phyloP scores from a whole-genome alignment of 306 rosid genomes.

The Malus fusca region DNA sequence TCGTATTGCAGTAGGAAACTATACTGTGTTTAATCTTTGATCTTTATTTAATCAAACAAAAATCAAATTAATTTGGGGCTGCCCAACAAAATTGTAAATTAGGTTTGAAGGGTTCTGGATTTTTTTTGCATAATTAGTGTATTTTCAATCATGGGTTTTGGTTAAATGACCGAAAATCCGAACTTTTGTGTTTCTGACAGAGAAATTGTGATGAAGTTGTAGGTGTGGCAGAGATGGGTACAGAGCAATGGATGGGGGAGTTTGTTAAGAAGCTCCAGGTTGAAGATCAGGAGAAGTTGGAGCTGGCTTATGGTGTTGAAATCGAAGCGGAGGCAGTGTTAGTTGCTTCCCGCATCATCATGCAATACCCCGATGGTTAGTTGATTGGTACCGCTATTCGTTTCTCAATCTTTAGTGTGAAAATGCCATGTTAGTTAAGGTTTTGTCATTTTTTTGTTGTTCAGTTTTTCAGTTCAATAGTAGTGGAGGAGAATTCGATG shows the following conservation, averaged over 20 bases:
- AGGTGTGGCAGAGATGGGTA: constrained; percentile 7
- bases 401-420: not conserved
- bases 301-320: constrained; percentile 13
- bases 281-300: constrained; percentile 13
- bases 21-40: not conserved
- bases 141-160: not conserved
- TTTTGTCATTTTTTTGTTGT: not conserved
- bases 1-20: not conserved
- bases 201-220: not conserved
- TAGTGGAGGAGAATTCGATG: not conserved
- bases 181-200: not conserved
- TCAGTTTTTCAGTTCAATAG: constrained; percentile 5
- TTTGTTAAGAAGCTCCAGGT: not conserved
- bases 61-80: not conserved
- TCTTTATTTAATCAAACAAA: not conserved
- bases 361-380: constrained; percentile 10
- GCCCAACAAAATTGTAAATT: not conserved
- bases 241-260: constrained; percentile 4
- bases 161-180: not conserved
- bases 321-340: not conserved
- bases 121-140: not conserved
- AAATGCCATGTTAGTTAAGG: not conserved
- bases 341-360: constrained; percentile 3
- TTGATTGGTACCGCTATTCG: not conserved
- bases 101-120: not conserved